phyloP scores from a whole-genome alignment of 2,329 filamentous ascomycete species.

The Talaromyces rugulosus region DNA sequence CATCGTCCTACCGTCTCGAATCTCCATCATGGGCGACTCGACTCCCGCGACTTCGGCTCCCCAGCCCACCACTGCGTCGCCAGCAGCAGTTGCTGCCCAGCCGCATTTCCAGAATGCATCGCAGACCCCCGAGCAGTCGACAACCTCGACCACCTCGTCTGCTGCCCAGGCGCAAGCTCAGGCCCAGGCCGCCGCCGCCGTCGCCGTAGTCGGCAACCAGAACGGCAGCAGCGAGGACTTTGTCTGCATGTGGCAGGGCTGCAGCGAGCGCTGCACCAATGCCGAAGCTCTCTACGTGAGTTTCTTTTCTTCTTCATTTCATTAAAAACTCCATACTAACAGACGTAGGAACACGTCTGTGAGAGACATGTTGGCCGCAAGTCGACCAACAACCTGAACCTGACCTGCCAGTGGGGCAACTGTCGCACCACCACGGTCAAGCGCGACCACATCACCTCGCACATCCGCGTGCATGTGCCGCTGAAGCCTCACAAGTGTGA shows the following conservation, averaged over 20 bases:
- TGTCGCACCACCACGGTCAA: slow-evolving; percentile 97
- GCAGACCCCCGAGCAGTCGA: slow-evolving; percentile 11
- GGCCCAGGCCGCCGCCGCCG: slow-evolving; percentile 32
- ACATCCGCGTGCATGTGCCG: slow-evolving; percentile 97
- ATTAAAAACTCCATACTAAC: not conserved
- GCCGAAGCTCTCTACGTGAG: slow-evolving; percentile 61
- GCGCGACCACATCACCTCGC: slow-evolving; percentile 97
- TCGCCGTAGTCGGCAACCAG: slow-evolving; percentile 33
- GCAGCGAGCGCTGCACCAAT: slow-evolving; percentile 55
- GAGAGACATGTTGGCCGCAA: slow-evolving; percentile 98
- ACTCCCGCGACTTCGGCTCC: slow-evolving; percentile 12
- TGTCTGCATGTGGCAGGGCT: slow-evolving; percentile 59
- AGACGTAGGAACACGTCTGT: slow-evolving; percentile 83
- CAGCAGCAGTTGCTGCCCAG: slow-evolving; percentile 4
- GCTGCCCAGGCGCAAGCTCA: slow-evolving; percentile 13
- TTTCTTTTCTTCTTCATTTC: slow-evolving; percentile 6
- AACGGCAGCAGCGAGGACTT: slow-evolving; percentile 33
- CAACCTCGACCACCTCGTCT: slow-evolving; percentile 12
- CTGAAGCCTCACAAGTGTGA: slow-evolving; percentile 99
- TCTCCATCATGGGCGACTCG: slow-evolving; percentile 17
- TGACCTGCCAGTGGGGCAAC: slow-evolving; percentile 95
- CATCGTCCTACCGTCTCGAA: slow-evolving; percentile 7
- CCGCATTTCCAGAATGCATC: slow-evolving; percentile 1
- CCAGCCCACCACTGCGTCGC: slow-evolving; percentile 6
- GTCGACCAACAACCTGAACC: slow-evolving; percentile 96